These are phyloP conservation scores for Linum trigynum DNA, from an alignment of 345 rosid species.

Conservation along the genomic window DNA sequence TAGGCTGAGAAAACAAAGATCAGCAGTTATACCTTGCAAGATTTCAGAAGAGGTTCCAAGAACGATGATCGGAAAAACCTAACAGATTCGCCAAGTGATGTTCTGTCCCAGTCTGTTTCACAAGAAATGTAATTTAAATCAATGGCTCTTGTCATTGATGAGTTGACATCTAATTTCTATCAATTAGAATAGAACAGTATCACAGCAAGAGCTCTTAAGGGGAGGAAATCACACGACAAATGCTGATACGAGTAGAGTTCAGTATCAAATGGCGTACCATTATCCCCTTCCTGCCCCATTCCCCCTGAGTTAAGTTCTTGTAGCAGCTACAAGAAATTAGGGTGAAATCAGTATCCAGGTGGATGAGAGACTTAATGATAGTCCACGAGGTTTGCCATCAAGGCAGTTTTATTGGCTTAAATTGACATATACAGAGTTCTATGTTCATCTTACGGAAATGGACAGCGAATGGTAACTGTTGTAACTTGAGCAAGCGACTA, in stretches of 20 bases:
- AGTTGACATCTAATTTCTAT: no score
- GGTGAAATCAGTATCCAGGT: neutral
- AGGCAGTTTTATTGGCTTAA: no score
- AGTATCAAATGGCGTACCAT: slow-evolving; percentile 26
- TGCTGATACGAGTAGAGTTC: neutral
- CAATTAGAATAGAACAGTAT: no score
- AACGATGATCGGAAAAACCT: slow-evolving; percentile 72
- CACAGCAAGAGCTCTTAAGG: neutral
- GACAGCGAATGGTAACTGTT: no score
- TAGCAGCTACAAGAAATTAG: slow-evolving; percentile 43
- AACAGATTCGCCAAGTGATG: slow-evolving; percentile 64
- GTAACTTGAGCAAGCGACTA: no score
- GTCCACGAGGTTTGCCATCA: no score
- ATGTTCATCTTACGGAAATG: no score
- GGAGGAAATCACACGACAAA: neutral
- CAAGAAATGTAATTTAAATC: slow-evolving; percentile 1
- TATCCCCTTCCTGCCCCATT: slow-evolving; percentile 28
- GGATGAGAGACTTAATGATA: neutral
- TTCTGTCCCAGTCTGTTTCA: slow-evolving; percentile 55
- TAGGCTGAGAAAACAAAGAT: no score
- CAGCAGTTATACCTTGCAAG: slow-evolving; percentile 60
- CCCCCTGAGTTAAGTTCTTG: slow-evolving; percentile 68
- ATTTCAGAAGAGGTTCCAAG: slow-evolving; percentile 70
- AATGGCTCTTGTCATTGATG: neutral
- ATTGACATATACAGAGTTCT: no score